Conservation (phyloP, 257 asterid species). For the Anisodus tanguticus region DNA sequence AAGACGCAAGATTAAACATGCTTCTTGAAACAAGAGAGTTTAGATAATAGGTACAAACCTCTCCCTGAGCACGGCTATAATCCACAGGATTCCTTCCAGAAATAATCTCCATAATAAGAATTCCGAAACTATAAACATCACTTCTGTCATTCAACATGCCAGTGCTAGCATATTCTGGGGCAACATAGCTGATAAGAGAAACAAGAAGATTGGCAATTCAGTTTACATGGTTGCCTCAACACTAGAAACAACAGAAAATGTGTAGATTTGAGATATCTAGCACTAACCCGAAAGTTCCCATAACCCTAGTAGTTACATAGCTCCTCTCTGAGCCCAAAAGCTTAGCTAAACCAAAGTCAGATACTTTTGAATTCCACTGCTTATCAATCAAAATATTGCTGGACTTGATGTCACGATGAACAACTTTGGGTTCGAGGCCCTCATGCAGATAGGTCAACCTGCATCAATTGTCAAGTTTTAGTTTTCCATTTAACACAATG, state of each 20-base stretch:
- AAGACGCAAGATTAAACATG: background rate
- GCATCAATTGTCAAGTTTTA: background rate
- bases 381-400: slow-evolving; percentile 46
- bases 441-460: slow-evolving; percentile 48
- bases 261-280: background rate
- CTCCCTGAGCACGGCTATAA: slow-evolving; percentile 41
- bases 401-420: slow-evolving; percentile 45
- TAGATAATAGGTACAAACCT: slow-evolving; percentile 35
- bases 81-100: slow-evolving; percentile 46
- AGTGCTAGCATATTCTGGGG: slow-evolving; percentile 48
- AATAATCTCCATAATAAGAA: slow-evolving; percentile 41
- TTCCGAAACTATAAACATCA: slow-evolving; percentile 46
- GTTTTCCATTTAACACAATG: background rate
- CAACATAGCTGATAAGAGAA: slow-evolving; percentile 41
- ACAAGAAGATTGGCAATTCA: slow-evolving; percentile 1
- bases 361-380: slow-evolving; percentile 40
- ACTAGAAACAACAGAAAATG: background rate
- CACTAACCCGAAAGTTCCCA: slow-evolving; percentile 48
- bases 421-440: slow-evolving; percentile 46
- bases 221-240: slow-evolving; percentile 6
- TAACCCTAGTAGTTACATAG: slow-evolving; percentile 43
- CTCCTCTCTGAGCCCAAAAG: slow-evolving; percentile 43
- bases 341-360: slow-evolving; percentile 47
- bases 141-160: slow-evolving; percentile 45
- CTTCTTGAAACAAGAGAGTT: background rate